Percentiles rank a stretch among this genome's conserved stretches.
Evolutionary conservation across 208 protist species (phyloP).

Genomic region (Acanthamoeba healyi): DNA sequence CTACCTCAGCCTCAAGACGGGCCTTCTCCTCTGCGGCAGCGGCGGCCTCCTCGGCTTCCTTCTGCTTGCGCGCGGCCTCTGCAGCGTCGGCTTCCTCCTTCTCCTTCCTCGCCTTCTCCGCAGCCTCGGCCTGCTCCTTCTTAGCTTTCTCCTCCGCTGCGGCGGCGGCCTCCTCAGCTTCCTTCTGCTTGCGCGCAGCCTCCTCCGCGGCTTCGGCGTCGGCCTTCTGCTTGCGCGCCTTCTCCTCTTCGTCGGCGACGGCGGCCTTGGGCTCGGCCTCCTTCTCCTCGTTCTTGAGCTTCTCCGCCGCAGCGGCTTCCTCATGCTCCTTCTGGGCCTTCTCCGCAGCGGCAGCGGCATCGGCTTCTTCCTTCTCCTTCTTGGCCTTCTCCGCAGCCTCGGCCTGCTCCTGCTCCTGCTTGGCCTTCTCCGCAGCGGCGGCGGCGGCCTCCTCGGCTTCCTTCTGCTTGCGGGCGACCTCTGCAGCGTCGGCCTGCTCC

Average conservation of each 20-base stretch:
- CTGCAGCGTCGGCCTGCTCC: not conserved
- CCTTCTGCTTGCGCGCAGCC: not conserved
- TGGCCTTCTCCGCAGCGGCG: not conserved
- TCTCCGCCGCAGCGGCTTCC: not conserved
- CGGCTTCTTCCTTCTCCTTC: slow-evolving; percentile 23
- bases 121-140: slow-evolving; percentile 14
- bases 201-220: not conserved
- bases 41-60: not conserved
- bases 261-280: not conserved
- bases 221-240: not conserved
- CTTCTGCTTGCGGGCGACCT: not conserved
- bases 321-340: not conserved
- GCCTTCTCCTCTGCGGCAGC: not conserved
- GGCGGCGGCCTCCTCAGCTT: not conserved
- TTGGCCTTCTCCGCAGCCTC: not conserved
- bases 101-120: slow-evolving; percentile 14
- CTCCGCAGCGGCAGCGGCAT: not conserved
- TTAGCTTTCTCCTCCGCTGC: not conserved
- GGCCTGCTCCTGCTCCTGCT: not conserved
- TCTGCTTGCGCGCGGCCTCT: not conserved
- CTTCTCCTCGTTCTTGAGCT: not conserved
- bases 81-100: slow-evolving; percentile 4
- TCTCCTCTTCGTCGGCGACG: too few species aligned
- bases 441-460: not conserved
- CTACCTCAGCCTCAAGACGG: not conserved